Percentiles rank a stretch among this genome's conserved stretches.
phyloP scores from a whole-genome alignment of 2,329 filamentous ascomycete genomes.

The Aspergillus caelatus region DNA sequence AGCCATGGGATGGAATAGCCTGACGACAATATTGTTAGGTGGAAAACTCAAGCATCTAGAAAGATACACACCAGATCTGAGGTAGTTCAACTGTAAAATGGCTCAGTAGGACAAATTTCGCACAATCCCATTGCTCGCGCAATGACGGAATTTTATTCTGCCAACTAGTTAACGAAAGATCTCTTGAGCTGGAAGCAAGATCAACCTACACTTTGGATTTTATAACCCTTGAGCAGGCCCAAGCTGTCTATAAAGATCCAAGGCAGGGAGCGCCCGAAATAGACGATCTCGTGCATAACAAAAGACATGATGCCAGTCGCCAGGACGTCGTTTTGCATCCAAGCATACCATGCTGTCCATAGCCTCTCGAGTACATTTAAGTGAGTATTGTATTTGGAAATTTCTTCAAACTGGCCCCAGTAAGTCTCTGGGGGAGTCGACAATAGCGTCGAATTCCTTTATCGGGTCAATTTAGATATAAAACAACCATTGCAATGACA shows the following conservation, averaged over 20 bases:
- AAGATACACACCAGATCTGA: constrained; percentile 76
- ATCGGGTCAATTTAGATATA: neutral
- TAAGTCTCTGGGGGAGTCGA: constrained; percentile 57
- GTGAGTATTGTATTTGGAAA: constrained; percentile 75
- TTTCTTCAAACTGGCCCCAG: constrained; percentile 67
- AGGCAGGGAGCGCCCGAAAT: constrained; percentile 88
- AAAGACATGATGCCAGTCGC: constrained; percentile 99
- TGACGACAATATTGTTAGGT: constrained; percentile 27
- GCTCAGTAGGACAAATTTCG: constrained; percentile 85
- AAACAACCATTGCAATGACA: neutral
- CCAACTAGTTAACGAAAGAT: constrained; percentile 3
- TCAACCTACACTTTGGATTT: constrained; percentile 78
- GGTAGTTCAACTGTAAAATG: constrained; percentile 98
- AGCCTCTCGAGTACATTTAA: constrained; percentile 85
- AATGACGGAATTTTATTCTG: constrained; percentile 85
- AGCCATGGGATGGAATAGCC: constrained; percentile 93
- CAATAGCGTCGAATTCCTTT: constrained; percentile 52
- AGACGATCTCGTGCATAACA: constrained; percentile 88
- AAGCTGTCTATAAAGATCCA: constrained; percentile 92
- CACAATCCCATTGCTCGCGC: constrained; percentile 93
- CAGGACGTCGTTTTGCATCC: constrained; percentile 95
- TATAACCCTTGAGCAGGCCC: constrained; percentile 87
- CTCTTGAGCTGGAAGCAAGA: neutral
- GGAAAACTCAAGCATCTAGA: neutral
- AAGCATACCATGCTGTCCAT: constrained; percentile 96